Evolutionary conservation across 108 stramenopile species (phyloP).

Genomic region (Pseudonitzschia pungens): DNA sequence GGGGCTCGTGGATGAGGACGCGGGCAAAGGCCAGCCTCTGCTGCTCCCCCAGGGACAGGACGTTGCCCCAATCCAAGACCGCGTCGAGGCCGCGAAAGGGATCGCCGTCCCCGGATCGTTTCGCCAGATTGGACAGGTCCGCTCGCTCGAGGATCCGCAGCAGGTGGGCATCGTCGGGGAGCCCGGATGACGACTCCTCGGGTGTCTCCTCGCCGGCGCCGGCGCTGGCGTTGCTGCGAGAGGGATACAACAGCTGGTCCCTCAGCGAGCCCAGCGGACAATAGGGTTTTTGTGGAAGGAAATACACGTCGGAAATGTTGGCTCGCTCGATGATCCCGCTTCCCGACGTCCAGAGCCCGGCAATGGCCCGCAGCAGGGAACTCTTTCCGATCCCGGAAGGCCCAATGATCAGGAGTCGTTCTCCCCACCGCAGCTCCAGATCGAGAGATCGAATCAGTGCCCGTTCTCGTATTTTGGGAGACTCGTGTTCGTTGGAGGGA

Average conservation of each 20-base stretch:
- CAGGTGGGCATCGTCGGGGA: conserved; percentile 42
- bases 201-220: background rate
- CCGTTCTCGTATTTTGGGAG: conserved; percentile 25
- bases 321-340: conserved; percentile 66
- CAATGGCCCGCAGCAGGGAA: conserved; percentile 69
- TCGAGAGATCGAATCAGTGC: conserved; percentile 49
- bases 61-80: conserved; percentile 88
- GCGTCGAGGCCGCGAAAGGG: conserved; percentile 69
- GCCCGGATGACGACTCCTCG: background rate
- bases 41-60: conserved; percentile 93
- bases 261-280: conserved; percentile 77
- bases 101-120: conserved; percentile 76
- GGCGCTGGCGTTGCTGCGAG: background rate
- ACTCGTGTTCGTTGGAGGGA: too few relatives aligned
- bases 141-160: conserved; percentile 71
- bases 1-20: conserved; percentile 84
- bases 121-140: conserved; percentile 65
- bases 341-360: conserved; percentile 81
- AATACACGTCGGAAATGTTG: conserved; percentile 59
- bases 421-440: conserved; percentile 40
- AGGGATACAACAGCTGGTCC: conserved; percentile 80
- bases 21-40: conserved; percentile 94
- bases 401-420: conserved; percentile 71
- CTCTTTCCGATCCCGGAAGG: conserved; percentile 61
- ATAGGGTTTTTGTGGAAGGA: conserved; percentile 86